Evolutionary conservation across 352 stramenopile genomes (phyloP).

Genomic region (Phytophthora vignae): DNA sequence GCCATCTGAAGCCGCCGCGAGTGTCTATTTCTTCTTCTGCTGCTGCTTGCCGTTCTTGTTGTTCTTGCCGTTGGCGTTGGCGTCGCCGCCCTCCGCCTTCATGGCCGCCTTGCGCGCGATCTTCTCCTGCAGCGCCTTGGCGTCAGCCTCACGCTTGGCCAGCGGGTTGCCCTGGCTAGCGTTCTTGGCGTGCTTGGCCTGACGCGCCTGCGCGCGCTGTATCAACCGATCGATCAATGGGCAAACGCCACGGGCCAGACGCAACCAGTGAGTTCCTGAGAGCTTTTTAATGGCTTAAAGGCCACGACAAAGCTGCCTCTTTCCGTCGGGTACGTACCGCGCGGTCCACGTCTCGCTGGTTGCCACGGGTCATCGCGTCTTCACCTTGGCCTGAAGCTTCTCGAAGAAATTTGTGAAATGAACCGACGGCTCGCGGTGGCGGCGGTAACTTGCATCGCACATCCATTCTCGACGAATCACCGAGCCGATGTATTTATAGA

Average conservation of each 20-base stretch:
- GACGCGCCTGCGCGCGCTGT: conserved; percentile 80
- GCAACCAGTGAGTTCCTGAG: conserved; percentile 8
- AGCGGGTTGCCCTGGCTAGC: conserved; percentile 58
- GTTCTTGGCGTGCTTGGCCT: conserved; percentile 57
- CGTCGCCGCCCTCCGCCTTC: conserved; percentile 60
- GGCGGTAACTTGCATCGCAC: not conserved
- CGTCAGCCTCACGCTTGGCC: conserved; percentile 71
- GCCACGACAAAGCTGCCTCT: not conserved
- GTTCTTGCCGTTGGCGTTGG: conserved; percentile 29
- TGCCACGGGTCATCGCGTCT: conserved; percentile 73
- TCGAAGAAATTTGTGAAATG: conserved; percentile 38
- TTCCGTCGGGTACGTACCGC: conserved; percentile 49
- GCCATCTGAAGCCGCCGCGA: not conserved
- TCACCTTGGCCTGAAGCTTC: not conserved
- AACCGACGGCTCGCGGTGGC: conserved; percentile 8
- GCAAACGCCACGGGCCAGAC: not conserved
- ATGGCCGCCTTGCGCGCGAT: conserved; percentile 76
- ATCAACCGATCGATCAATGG: conserved; percentile 9
- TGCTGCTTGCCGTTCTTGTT: conserved; percentile 52
- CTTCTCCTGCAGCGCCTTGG: conserved; percentile 85
- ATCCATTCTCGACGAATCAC: not conserved
- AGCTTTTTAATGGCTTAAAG: not conserved
- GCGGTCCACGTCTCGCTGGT: conserved; percentile 81
- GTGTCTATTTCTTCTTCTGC: conserved; percentile 41
- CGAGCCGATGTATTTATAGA: no score